These are phyloP conservation scores for Penicillium oxalicum DNA, from an alignment of 2,329 filamentous ascomycete species.

Conservation along the genomic window DNA sequence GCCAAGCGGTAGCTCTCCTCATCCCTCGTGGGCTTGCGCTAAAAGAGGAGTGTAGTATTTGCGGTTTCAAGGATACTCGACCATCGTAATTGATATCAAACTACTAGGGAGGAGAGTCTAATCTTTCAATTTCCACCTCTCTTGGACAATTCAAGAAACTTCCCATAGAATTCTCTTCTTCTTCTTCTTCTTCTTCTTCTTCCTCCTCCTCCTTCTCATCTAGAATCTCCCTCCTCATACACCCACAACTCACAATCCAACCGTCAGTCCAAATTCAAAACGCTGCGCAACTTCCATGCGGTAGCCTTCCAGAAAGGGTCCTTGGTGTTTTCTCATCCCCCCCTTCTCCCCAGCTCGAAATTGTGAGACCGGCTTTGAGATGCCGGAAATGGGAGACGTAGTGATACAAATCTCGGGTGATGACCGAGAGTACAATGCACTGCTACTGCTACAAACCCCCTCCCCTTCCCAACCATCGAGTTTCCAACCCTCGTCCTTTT, in stretches of 20 bases:
- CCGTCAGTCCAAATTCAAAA: background rate
- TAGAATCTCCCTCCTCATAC: background rate
- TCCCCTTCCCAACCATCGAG: background rate
- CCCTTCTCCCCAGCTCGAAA: background rate
- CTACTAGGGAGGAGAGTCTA: background rate
- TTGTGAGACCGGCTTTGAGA: conserved; percentile 8
- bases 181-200: conserved; percentile 9
- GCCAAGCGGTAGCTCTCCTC: too few species aligned
- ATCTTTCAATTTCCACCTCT: conserved; percentile 10
- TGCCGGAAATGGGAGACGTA: conserved; percentile 6
- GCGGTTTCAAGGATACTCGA: too few species aligned
- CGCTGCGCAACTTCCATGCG: background rate
- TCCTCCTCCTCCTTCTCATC: background rate
- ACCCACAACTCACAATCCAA: background rate
- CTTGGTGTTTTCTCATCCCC: too few species aligned
- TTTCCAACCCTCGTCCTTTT: too few species aligned
- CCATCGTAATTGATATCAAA: too few species aligned
- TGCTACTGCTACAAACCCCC: too few species aligned
- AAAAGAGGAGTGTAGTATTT: too few species aligned
- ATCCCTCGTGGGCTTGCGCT: too few species aligned
- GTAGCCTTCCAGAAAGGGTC: conserved; percentile 12
- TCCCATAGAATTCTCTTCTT: background rate
- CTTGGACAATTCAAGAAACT: conserved; percentile 1
- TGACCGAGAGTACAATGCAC: background rate
- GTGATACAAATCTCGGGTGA: background rate